Conservation (phyloP, 345 rosid species). For the Luvunga scandens region DNA sequence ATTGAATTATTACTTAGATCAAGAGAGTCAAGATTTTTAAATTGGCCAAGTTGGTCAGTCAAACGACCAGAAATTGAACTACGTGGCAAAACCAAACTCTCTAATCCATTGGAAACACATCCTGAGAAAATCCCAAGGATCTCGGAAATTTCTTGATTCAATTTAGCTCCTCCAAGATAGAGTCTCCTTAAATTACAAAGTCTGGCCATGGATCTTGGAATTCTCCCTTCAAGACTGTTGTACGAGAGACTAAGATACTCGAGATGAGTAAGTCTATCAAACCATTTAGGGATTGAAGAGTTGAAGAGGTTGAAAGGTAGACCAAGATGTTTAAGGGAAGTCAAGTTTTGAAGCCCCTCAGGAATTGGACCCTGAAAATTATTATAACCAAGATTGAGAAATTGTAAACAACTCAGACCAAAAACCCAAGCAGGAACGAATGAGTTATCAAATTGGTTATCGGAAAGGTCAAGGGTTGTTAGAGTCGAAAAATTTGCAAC, state of each 20-base stretch:
- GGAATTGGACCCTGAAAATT: background rate
- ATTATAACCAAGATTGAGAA: background rate
- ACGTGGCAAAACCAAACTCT: background rate
- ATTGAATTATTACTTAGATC: background rate
- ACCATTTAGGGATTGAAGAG: background rate
- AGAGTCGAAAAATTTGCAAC: background rate
- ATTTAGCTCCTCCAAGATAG: background rate
- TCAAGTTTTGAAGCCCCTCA: background rate
- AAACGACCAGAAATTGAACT: background rate
- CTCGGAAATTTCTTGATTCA: constrained; percentile 5
- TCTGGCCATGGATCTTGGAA: background rate
- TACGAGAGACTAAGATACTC: background rate
- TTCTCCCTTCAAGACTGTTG: background rate
- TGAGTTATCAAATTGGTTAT: background rate
- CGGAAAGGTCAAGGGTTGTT: background rate
- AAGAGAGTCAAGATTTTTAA: background rate
- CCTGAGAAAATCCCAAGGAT: background rate
- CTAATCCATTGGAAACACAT: background rate
- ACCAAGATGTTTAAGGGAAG: background rate
- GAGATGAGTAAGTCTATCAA: background rate
- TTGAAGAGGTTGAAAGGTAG: background rate
- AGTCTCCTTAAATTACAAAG: background rate
- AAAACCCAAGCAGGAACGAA: background rate
- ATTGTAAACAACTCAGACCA: background rate
- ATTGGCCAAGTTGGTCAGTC: background rate